Base-by-base conservation (phyloP, 2,329 filamentous ascomycete genomes). In the Pseudogymnoascus verrucosus region DNA sequence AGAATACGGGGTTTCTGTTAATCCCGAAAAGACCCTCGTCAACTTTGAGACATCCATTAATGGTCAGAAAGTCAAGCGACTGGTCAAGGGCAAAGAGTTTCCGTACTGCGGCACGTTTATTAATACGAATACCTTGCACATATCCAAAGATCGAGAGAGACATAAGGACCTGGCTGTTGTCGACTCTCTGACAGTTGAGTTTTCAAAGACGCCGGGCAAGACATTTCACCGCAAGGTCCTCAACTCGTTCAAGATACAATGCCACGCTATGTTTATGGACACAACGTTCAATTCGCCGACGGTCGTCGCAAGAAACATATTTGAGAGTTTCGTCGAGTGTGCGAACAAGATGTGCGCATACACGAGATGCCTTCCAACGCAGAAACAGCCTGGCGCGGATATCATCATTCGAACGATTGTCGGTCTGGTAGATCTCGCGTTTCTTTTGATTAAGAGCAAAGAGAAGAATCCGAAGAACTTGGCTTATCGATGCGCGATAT, bases 41-140 rank as follows among this genome's bases (percentile, higher is more conserved):
- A 99, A 96, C 74, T 98, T 98, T 72, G 84, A 89, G 19, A 78
- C 89, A 59, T 72, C 72, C 0, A 76, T 92, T 42, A 76, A 81
- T 31, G 85, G 81, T 0, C 71, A 73, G 6, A 74, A 77, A 31
- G 80, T 90, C 40, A 77, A 79, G 3, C 79, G 81, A 40, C 70
- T 84, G 40, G 78, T 77, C 65, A 73, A 73, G 1, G 70, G 69
- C 0, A 44, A 11, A 21, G 68, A 68, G n/a, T 98, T 99, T 73
- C 91, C 93, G 0, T 99, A 96, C 75, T 98, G 95, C 71, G 95
- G 95, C 40, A 84, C 85, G 44, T 75, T 85, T 14, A 91, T 99
- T 69, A 79, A 96, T 71, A 90, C 86, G 16, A 77, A 76, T 61
- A 92, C 89, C 0, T 78, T 99, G 28, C 86, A 91, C 65, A 83